phyloP scores from a whole-genome alignment of 805 yeast species.

The Pichia cabralensis region DNA sequence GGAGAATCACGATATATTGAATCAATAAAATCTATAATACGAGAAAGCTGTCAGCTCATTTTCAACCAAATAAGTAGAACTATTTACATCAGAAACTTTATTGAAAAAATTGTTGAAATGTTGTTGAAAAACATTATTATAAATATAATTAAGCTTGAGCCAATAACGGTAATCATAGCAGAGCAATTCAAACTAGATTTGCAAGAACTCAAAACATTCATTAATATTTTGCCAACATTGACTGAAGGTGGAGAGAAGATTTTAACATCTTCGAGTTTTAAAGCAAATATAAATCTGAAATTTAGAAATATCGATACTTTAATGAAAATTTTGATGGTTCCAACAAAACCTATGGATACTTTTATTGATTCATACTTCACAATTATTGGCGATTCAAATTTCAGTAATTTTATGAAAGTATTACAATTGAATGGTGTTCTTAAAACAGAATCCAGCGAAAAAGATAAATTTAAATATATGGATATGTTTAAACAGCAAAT shows the following conservation, averaged over 20 bases:
- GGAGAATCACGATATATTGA: slow-evolving; percentile 64
- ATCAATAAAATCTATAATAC: slow-evolving; percentile 41
- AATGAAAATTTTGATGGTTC: slow-evolving; percentile 58
- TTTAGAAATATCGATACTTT: slow-evolving; percentile 40
- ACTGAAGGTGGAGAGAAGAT: slow-evolving; percentile 28
- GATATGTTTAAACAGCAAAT: slow-evolving; percentile 32
- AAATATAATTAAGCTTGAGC: slow-evolving; percentile 52
- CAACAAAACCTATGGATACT: slow-evolving; percentile 52
- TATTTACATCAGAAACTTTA: slow-evolving; percentile 58
- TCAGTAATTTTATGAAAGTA: slow-evolving; percentile 54
- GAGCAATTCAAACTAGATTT: slow-evolving; percentile 77
- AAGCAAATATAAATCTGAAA: slow-evolving; percentile 18
- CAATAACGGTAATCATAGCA: slow-evolving; percentile 57
- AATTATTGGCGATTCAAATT: slow-evolving; percentile 54
- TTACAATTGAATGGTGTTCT: slow-evolving; percentile 48
- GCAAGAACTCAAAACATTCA: slow-evolving; percentile 47
- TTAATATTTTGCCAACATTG: slow-evolving; percentile 39
- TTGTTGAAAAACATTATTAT: slow-evolving; percentile 45
- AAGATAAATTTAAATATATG: slow-evolving; percentile 26
- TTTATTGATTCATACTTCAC: slow-evolving; percentile 57
- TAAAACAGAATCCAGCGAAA: slow-evolving; percentile 25
- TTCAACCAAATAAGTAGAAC: slow-evolving; percentile 57
- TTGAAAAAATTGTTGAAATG: slow-evolving; percentile 67
- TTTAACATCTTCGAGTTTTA: slow-evolving; percentile 17
- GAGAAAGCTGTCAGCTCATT: slow-evolving; percentile 36